These are phyloP conservation scores for Posidonia australis DNA, from an alignment of 106 monocot species.

Conservation along the genomic window DNA sequence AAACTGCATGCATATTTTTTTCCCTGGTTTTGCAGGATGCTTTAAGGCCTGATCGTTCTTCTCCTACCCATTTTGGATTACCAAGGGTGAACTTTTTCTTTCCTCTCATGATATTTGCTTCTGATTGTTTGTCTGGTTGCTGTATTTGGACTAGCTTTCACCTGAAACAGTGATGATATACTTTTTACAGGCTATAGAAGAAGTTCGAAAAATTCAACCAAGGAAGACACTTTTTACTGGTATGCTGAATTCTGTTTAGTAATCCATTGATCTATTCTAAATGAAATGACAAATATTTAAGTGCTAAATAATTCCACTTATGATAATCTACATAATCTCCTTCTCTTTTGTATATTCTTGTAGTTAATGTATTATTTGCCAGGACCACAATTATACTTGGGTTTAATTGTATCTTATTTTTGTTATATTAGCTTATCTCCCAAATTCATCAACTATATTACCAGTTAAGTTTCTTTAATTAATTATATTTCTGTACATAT, in stretches of 20 bases:
- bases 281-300: neutral
- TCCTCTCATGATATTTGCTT: neutral
- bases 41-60: constrained; percentile 82
- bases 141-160: neutral
- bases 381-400: too few relatives aligned
- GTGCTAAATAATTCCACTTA: too few relatives aligned
- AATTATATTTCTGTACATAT: too few relatives aligned
- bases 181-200: constrained; percentile 56
- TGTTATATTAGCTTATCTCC: too few relatives aligned
- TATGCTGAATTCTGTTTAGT: constrained; percentile 14
- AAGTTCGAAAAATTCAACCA: constrained; percentile 88
- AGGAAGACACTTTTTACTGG: constrained; percentile 90
- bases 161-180: neutral
- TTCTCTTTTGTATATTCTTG: too few relatives aligned
- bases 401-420: too few relatives aligned
- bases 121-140: neutral
- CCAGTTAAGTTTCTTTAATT: too few relatives aligned
- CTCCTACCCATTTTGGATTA: constrained; percentile 84
- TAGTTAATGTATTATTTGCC: too few relatives aligned
- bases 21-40: constrained; percentile 46
- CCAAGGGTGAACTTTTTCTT: constrained; percentile 39
- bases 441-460: too few relatives aligned
- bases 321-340: too few relatives aligned
- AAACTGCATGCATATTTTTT: neutral
- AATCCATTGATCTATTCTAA: neutral